Base-by-base conservation (phyloP, 306 rosid species). In the Fragaria ananassa region DNA sequence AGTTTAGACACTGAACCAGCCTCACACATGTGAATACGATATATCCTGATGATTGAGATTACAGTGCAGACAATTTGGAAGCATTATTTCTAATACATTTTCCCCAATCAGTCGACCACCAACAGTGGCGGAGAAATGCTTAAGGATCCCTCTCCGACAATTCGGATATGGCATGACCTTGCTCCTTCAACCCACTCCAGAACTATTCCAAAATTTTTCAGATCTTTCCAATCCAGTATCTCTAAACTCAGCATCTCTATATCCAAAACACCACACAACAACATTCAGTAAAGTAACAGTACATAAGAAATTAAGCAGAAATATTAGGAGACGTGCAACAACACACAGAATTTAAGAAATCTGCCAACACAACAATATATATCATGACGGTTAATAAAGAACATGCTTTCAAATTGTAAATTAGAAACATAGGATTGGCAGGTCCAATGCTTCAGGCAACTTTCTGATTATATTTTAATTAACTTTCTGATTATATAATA, bases 101-200 rank as follows among this genome's bases (percentile, higher is more conserved):
- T 67, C 87, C 69, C 99, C 99, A 35, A 95, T 92, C 97, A 92
- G 89, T 76, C 99, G 89, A 70, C 99, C 99, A 14, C 5, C 39
- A 35, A 5, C 99, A 95, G 83, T 95, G 99, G 88, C 97, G 92
- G 42, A 95, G 72, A 83, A 95, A 92, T 65, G 97, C 97, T 1
- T 27, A 27, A 27, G 29, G 29, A 27, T 95, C 96, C 8, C 82
- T 87, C 70, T 86, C 89, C 0, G 97, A 88, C 57, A 92, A 74
- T 54, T 92, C 97, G 68, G 96, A 97, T 85, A 95, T 92, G 80
- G 66, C 58, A 83, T 90, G 67, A 54, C 99, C 97, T 88, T 92
- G 96, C 80, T 88, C 90, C 83, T 86, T 91, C 86, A 92, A 92
- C 99, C 99, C 99, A 92, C 83, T 88, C 89, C 87, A 95, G 82